A percentile compares a stretch with the other conserved stretches of the same genome.
Conservation (phyloP, 2,329 filamentous ascomycete genomes). For the Scytalidium lignicola region DNA sequence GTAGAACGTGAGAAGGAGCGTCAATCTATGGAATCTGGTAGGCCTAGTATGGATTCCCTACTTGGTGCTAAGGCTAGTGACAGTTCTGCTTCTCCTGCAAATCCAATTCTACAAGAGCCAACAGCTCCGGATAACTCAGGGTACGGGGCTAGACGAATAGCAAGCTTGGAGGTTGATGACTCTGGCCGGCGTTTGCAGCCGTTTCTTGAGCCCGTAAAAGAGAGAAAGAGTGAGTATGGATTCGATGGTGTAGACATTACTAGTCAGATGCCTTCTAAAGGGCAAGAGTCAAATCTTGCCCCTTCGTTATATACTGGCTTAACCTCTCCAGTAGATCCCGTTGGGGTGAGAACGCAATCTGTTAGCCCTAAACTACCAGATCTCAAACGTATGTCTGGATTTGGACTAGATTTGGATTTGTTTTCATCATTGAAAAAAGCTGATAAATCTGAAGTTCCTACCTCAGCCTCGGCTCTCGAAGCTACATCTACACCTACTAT, state of each 20-base stretch:
- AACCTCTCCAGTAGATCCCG: neutral
- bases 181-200: constrained; percentile 33
- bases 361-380: constrained; percentile 54
- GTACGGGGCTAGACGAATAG: constrained; percentile 8
- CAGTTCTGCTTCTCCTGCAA: constrained; percentile 13
- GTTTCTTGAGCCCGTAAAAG: constrained; percentile 47
- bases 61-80: constrained; percentile 24
- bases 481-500: neutral
- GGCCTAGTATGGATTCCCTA: constrained; percentile 52
- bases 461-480: constrained; percentile 5
- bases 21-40: constrained; percentile 50
- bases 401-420: constrained; percentile 46
- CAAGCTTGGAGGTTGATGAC: constrained; percentile 29
- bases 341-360: constrained; percentile 28
- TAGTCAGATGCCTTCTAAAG: constrained; percentile 5
- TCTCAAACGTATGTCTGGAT: constrained; percentile 53
- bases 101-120: constrained; percentile 15
- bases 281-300: constrained; percentile 6
- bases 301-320: constrained; percentile 1
- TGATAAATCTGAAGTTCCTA: constrained; percentile 9
- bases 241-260: constrained; percentile 36
- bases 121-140: constrained; percentile 19
- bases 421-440: constrained; percentile 32
- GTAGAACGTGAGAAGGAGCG: constrained; percentile 57
- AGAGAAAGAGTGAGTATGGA: constrained; percentile 55